These are phyloP conservation scores for Fusarium subglutinans DNA, from an alignment of 2,329 filamentous ascomycete species.

Conservation along the genomic window DNA sequence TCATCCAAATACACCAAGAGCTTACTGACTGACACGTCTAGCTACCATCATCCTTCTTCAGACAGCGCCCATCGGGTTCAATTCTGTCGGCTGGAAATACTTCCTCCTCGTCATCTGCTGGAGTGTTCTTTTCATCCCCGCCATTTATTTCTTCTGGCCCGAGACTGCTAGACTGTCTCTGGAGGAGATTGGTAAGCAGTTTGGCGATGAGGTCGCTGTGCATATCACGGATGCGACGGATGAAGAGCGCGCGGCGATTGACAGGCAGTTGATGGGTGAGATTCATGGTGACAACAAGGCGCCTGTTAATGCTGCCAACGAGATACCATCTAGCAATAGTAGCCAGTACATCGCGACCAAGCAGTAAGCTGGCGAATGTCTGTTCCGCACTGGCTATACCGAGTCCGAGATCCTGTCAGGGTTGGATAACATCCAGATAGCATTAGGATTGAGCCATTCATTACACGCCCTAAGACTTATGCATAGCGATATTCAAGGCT, in stretches of 20 bases:
- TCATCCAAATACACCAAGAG: too few species aligned
- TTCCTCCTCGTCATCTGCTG: conserved; percentile 58
- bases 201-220: conserved; percentile 61
- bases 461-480: rapidly evolving
- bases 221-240: conserved; percentile 55
- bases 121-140: conserved; percentile 46
- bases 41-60: conserved; percentile 58
- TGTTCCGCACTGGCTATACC: neutral
- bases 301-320: neutral
- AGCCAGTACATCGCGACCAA: neutral
- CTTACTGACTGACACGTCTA: neutral
- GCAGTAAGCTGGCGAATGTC: neutral
- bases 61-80: conserved; percentile 50
- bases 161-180: conserved; percentile 50
- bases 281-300: neutral
- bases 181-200: conserved; percentile 49
- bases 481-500: rapidly evolving
- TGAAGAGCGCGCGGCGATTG: conserved; percentile 25
- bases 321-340: neutral
- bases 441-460: rapidly evolving
- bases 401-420: rapidly evolving
- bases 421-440: neutral
- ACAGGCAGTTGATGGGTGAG: neutral
- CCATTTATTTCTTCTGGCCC: conserved; percentile 47
- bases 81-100: conserved; percentile 59